phyloP scores from a whole-genome alignment of 129 eudicot species.

The Oenanthe sinensis region DNA sequence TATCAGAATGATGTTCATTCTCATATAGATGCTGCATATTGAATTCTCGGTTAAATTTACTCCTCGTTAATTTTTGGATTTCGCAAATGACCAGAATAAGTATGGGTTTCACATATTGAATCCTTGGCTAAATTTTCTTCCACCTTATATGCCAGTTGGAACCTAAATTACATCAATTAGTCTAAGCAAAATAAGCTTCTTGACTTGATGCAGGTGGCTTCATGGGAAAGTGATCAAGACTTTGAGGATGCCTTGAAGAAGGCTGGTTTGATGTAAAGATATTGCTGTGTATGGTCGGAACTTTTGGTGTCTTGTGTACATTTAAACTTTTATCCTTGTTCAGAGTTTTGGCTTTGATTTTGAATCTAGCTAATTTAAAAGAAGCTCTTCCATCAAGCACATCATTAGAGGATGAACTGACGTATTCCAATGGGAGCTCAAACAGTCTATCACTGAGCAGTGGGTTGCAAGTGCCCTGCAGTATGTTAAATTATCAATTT shows the following conservation, averaged over 20 bases:
- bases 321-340: neutral
- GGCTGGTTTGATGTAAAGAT: constrained; percentile 52
- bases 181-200: neutral
- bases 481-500: neutral
- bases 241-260: constrained; percentile 56
- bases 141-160: neutral
- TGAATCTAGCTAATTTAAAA: neutral
- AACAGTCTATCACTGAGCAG: neutral
- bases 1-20: neutral
- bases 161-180: neutral
- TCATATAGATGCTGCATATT: neutral
- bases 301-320: neutral
- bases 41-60: neutral
- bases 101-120: neutral
- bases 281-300: neutral
- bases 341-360: neutral
- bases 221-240: constrained; percentile 45
- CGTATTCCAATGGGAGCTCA: neutral
- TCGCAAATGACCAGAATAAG: neutral
- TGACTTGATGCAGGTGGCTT: constrained; percentile 42
- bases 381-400: neutral
- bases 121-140: neutral
- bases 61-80: neutral
- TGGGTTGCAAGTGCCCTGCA: neutral
- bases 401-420: neutral